Evolutionary conservation across 106 monocot genomes (phyloP).

Genomic region (Dendrobium nobile): DNA sequence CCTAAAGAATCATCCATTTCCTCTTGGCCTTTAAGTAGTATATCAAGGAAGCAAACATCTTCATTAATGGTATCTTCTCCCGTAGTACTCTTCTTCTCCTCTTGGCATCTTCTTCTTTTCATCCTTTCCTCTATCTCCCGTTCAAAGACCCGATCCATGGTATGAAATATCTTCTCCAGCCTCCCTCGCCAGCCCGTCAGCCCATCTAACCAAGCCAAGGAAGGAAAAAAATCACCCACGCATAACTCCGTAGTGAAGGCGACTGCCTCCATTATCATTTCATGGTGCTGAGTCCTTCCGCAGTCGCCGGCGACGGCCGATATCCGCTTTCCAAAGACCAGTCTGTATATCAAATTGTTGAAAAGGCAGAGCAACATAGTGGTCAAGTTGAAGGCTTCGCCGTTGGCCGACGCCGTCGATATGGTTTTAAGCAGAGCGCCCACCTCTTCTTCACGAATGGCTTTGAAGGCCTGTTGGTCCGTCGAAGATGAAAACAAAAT

Average conservation of each 20-base stretch:
- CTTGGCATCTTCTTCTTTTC: neutral
- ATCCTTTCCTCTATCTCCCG: slow-evolving; percentile 3
- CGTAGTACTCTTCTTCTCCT: neutral
- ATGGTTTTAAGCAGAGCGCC: neutral
- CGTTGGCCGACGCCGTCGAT: neutral
- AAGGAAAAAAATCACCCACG: neutral
- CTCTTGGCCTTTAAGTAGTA: neutral
- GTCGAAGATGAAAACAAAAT: too few species aligned
- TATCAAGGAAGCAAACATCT: neutral
- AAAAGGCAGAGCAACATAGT: neutral
- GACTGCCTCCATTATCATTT: neutral
- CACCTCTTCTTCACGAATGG: slow-evolving; percentile 6
- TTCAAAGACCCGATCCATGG: neutral
- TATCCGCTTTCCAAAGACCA: neutral
- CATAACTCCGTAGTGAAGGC: neutral
- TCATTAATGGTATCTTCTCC: neutral
- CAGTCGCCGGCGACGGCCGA: neutral
- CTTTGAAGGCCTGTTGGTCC: neutral
- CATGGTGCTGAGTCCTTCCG: neutral
- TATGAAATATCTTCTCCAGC: neutral
- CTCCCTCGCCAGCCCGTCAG: neutral
- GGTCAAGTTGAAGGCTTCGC: slow-evolving; percentile 1
- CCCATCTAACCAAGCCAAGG: neutral
- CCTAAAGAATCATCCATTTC: neutral
- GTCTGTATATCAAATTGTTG: neutral